These are phyloP conservation scores for Umbelopsis ramanniana DNA, from an alignment of 192 early-diverging fungal species.

Conservation along the genomic window DNA sequence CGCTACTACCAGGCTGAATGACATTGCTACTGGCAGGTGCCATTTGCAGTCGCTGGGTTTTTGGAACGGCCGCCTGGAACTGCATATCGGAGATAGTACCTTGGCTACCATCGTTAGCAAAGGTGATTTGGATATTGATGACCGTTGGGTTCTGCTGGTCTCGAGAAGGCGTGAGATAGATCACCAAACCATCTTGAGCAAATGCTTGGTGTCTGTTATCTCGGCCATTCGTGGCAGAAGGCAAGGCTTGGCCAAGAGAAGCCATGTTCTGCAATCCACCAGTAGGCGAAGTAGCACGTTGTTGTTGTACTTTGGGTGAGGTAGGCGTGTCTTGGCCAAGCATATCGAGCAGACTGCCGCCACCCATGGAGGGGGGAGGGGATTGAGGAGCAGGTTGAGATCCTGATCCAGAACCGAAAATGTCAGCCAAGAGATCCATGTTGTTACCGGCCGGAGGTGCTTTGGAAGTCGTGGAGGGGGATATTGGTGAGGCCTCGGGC, in stretches of 20 bases:
- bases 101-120: slow-evolving; percentile 64
- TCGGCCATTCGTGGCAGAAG: slow-evolving; percentile 28
- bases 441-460: slow-evolving; percentile 37
- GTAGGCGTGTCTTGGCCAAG: slow-evolving; percentile 18
- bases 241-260: slow-evolving; percentile 11
- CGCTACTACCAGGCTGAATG: slow-evolving; percentile 62
- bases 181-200: slow-evolving; percentile 74
- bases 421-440: slow-evolving; percentile 70
- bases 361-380: slow-evolving; percentile 30
- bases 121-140: slow-evolving; percentile 70
- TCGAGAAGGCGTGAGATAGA: slow-evolving; percentile 77
- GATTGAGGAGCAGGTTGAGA: slow-evolving; percentile 38
- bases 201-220: slow-evolving; percentile 64
- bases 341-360: slow-evolving; percentile 36
- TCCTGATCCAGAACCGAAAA: slow-evolving; percentile 63
- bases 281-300: neutral
- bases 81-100: slow-evolving; percentile 64
- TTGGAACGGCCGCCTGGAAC: slow-evolving; percentile 95
- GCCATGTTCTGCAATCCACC: slow-evolving; percentile 28
- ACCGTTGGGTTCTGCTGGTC: slow-evolving; percentile 60
- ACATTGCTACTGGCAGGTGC: slow-evolving; percentile 72
- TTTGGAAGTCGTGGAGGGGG: slow-evolving; percentile 30
- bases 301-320: slow-evolving; percentile 13
- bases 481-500: slow-evolving; percentile 32
- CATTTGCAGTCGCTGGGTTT: slow-evolving; percentile 88